A percentile compares a stretch with the other conserved stretches of the same genome.
These are phyloP conservation scores for Earliella scabrosa DNA, from an alignment of 1,284 basidiomycete genomes.

Conservation along the genomic window DNA sequence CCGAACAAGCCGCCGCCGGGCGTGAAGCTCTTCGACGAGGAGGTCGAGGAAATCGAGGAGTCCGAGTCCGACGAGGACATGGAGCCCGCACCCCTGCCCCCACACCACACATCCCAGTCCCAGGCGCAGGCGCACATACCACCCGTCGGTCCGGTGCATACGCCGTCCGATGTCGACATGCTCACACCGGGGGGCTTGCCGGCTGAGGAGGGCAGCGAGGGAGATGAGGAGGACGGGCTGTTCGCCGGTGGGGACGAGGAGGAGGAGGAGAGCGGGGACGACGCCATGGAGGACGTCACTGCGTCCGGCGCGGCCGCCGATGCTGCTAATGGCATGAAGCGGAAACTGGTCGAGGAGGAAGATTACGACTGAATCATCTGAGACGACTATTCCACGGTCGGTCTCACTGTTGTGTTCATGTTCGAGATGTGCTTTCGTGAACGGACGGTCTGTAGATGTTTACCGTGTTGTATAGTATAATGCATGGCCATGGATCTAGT, in stretches of 20 bases:
- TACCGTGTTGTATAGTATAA: slow-evolving; percentile 19
- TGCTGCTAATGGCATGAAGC: slow-evolving; percentile 66
- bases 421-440: neutral
- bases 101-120: neutral
- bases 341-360: slow-evolving; percentile 83
- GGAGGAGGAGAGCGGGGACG: slow-evolving; percentile 72
- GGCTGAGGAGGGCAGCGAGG: slow-evolving; percentile 70
- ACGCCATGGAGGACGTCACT: slow-evolving; percentile 76
- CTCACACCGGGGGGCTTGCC: slow-evolving; percentile 46
- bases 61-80: slow-evolving; percentile 68
- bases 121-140: slow-evolving; percentile 10
- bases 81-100: slow-evolving; percentile 52
- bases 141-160: slow-evolving; percentile 55
- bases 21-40: slow-evolving; percentile 76
- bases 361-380: slow-evolving; percentile 66
- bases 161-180: slow-evolving; percentile 72
- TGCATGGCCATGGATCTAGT: no score
- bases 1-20: slow-evolving; percentile 84
- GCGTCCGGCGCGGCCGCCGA: slow-evolving; percentile 46
- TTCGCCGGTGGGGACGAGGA: slow-evolving; percentile 71
- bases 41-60: slow-evolving; percentile 78
- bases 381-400: neutral
- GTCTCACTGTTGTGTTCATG: neutral
- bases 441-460: slow-evolving; percentile 2
- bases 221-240: slow-evolving; percentile 61